Evolutionary conservation across 2,329 filamentous ascomycete genomes (phyloP).

Genomic region (Talaromyces sp.): DNA sequence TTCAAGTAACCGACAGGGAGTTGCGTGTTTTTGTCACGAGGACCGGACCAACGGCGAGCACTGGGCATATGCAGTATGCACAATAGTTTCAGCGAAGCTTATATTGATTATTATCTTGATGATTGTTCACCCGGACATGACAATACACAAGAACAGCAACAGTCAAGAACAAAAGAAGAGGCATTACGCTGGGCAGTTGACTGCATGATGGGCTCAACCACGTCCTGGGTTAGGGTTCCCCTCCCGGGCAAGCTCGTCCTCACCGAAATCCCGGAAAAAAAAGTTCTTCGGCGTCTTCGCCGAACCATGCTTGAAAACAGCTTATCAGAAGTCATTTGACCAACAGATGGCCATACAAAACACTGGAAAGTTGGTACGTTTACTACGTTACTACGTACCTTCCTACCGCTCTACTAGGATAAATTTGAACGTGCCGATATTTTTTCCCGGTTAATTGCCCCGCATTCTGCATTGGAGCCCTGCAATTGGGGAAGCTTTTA

Average conservation of each 20-base stretch:
- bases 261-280: conserved; percentile 7
- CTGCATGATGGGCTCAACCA: neutral
- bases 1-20: neutral
- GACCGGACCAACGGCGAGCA: neutral
- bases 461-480: neutral
- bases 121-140: no score
- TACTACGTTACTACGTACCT: conserved; percentile 1
- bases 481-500: neutral
- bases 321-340: neutral
- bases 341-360: neutral
- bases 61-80: neutral
- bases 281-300: neutral
- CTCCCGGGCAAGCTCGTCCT: neutral
- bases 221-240: no score
- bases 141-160: neutral
- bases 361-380: neutral
- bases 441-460: conserved; percentile 5
- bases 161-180: neutral
- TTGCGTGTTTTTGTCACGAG: neutral
- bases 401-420: neutral
- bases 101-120: neutral
- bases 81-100: neutral
- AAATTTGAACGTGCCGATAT: neutral
- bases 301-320: neutral
- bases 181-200: neutral